These are phyloP conservation scores for Fragilaria radians DNA, from an alignment of 108 stramenopile species.

Conservation along the genomic window DNA sequence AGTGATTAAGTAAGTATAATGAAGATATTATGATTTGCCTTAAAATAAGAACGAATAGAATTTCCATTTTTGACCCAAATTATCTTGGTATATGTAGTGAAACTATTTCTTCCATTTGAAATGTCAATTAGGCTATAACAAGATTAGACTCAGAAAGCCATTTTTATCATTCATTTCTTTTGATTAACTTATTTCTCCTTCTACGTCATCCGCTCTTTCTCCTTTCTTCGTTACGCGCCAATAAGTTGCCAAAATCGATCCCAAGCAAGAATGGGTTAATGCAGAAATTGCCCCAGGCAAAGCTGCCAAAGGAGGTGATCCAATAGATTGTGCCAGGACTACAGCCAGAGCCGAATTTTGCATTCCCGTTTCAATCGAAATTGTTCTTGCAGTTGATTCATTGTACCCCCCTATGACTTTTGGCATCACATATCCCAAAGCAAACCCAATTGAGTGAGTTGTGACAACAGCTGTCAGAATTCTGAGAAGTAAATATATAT, in stretches of 20 bases:
- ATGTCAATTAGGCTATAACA: too few species aligned
- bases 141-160: too few species aligned
- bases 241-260: slow-evolving; percentile 75
- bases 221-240: too few species aligned
- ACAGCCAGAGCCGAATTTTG: slow-evolving; percentile 94
- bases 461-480: slow-evolving; percentile 56
- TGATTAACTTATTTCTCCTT: too few species aligned
- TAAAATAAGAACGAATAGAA: too few species aligned
- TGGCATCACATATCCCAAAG: slow-evolving; percentile 67
- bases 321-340: slow-evolving; percentile 85
- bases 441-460: slow-evolving; percentile 81
- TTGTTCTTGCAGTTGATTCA: slow-evolving; percentile 64
- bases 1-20: too few species aligned
- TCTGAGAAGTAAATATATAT: slow-evolving; percentile 30
- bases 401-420: slow-evolving; percentile 35
- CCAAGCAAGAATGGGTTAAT: slow-evolving; percentile 85
- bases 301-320: slow-evolving; percentile 65
- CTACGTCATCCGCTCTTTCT: too few species aligned
- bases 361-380: slow-evolving; percentile 95
- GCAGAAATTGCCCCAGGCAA: slow-evolving; percentile 91
- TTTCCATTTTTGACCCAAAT: too few species aligned
- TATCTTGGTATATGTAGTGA: too few species aligned
- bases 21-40: too few species aligned
- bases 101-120: too few species aligned
- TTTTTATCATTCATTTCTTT: too few species aligned